phyloP scores from a whole-genome alignment of 345 rosid genomes.

The Turnera subulata region DNA sequence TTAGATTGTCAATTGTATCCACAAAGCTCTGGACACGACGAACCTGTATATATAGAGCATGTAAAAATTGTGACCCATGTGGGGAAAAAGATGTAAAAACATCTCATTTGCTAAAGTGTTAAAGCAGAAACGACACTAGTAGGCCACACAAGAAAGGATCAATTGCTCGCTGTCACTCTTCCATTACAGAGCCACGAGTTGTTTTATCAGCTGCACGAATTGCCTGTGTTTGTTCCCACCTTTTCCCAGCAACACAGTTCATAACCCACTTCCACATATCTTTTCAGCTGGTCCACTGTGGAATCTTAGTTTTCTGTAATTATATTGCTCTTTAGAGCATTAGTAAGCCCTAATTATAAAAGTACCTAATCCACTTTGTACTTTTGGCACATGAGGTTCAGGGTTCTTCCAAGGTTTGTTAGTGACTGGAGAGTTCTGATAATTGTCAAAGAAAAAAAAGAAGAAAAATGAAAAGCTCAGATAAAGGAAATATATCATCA shows the following conservation, averaged over 20 bases:
- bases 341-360: too few relatives aligned
- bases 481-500: not conserved
- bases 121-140: not conserved
- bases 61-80: too few relatives aligned
- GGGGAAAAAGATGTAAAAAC: not conserved
- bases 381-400: too few relatives aligned
- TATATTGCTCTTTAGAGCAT: not conserved
- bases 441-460: not conserved
- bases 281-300: too few relatives aligned
- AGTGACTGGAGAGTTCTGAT: not conserved
- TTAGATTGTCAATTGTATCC: slow-evolving; percentile 36
- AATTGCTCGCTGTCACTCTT: too few relatives aligned
- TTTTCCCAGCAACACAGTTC: too few relatives aligned
- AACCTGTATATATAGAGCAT: slow-evolving; percentile 23
- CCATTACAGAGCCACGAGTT: too few relatives aligned
- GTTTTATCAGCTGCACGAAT: too few relatives aligned
- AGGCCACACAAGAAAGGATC: slow-evolving; percentile 13
- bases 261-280: too few relatives aligned
- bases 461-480: not conserved
- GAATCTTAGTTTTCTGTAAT: too few relatives aligned
- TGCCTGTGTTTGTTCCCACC: too few relatives aligned
- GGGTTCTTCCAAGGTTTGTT: not conserved
- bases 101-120: not conserved
- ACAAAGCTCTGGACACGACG: slow-evolving; percentile 39
- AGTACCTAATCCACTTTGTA: too few relatives aligned